phyloP scores from a whole-genome alignment of 176 grass and related monocot genomes.

The Puya raimondii region DNA sequence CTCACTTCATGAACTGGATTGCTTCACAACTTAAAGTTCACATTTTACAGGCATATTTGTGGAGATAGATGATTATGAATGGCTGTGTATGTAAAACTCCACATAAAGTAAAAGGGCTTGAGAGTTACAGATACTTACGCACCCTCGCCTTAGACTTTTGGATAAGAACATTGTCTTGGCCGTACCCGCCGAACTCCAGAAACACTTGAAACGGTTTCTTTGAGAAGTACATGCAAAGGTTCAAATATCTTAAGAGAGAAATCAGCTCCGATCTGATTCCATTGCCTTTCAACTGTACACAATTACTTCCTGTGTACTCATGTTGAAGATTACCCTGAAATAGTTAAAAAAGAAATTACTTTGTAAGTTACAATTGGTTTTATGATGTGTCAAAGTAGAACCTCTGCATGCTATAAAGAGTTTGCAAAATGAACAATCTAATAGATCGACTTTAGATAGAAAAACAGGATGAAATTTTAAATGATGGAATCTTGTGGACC shows the following conservation, averaged over 20 bases:
- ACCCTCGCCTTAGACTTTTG: conserved; percentile 78
- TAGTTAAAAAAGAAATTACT: neutral
- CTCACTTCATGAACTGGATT: no score
- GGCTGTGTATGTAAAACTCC: no score
- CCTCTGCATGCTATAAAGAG: neutral
- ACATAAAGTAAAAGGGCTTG: neutral
- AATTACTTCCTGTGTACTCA: conserved; percentile 61
- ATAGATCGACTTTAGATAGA: no score
- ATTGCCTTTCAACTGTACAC: conserved; percentile 60
- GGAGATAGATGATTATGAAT: no score
- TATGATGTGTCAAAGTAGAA: neutral
- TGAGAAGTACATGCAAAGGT: conserved; percentile 84
- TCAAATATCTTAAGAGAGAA: conserved; percentile 54
- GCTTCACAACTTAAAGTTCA: no score
- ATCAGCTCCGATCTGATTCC: conserved; percentile 42
- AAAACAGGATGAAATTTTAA: no score
- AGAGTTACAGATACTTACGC: conserved; percentile 63
- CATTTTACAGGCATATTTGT: no score
- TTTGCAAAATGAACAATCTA: neutral
- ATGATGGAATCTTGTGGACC: no score
- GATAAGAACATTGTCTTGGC: conserved; percentile 55
- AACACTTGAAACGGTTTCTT: conserved; percentile 69
- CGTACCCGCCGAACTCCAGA: conserved; percentile 64
- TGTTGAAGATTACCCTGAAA: conserved; percentile 63
- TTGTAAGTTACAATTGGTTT: neutral